Evolutionary conservation across 2,329 filamentous ascomycete species (phyloP).

Genomic region (Remersonia thermophila): DNA sequence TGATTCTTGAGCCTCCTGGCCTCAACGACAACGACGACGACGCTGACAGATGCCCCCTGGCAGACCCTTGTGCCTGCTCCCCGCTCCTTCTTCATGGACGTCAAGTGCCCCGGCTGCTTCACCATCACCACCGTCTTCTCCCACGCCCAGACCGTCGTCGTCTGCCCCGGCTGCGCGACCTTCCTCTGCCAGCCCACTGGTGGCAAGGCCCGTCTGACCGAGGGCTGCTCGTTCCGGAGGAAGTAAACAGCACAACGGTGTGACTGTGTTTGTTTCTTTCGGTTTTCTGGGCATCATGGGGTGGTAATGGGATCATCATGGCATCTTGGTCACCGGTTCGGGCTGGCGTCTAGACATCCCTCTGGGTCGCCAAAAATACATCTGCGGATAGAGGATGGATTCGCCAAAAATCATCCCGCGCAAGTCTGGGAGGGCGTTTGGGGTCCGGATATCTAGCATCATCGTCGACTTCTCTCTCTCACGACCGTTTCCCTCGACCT

Average conservation of each 20-base stretch:
- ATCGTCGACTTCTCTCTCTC: constrained; percentile 29
- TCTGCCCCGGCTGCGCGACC: constrained; percentile 99
- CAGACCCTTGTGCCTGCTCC: constrained; percentile 89
- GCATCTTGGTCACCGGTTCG: too few relatives aligned
- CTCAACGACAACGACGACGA: not conserved
- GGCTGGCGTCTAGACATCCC: constrained; percentile 21
- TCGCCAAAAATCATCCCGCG: constrained; percentile 41
- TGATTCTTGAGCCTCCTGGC: not conserved
- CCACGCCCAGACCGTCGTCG: constrained; percentile 99
- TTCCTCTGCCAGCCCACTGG: constrained; percentile 99
- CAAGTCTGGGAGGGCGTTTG: constrained; percentile 52
- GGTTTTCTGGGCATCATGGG: constrained; percentile 31
- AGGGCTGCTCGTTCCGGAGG: constrained; percentile 99
- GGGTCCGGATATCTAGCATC: constrained; percentile 76
- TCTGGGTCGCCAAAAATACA: constrained; percentile 26
- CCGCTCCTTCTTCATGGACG: constrained; percentile 99
- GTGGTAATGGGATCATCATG: constrained; percentile 39
- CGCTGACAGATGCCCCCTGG: constrained; percentile 7
- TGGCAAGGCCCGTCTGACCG: constrained; percentile 96
- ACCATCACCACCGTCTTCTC: constrained; percentile 99
- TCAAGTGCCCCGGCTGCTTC: constrained; percentile 99
- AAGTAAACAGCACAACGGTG: constrained; percentile 59
- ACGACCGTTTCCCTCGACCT: constrained; percentile 29
- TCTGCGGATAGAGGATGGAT: constrained; percentile 65
- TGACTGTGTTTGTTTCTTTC: constrained; percentile 30